A percentile compares a stretch with the other conserved stretches of the same genome.
These are phyloP conservation scores for Coelastrella sp. DNA, from an alignment of 139 green algal species.

Conservation along the genomic window DNA sequence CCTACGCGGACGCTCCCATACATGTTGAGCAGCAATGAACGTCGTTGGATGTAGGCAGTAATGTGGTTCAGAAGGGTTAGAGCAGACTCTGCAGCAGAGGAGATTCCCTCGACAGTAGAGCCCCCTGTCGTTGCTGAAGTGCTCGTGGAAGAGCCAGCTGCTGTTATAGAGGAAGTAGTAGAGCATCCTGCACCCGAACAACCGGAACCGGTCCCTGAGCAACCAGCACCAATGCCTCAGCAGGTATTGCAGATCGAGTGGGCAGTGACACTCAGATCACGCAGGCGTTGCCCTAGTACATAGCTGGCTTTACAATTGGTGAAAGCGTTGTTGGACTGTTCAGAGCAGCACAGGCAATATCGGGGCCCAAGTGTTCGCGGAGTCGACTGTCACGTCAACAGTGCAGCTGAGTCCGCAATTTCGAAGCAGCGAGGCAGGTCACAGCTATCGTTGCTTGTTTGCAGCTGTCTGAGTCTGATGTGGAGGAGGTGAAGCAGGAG, in stretches of 20 bases:
- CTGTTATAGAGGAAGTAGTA: background rate
- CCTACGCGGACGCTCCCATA: no score
- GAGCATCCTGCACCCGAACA: background rate
- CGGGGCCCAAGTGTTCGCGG: background rate
- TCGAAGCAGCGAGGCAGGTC: background rate
- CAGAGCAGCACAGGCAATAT: background rate
- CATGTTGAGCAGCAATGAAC: no score
- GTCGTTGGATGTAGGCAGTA: background rate
- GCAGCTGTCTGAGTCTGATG: conserved; percentile 50
- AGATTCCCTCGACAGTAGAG: conserved; percentile 14
- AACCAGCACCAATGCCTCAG: background rate
- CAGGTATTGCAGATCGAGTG: background rate
- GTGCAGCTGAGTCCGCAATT: background rate
- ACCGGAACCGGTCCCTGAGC: conserved; percentile 3
- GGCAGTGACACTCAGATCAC: conserved; percentile 10
- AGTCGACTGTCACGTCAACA: background rate
- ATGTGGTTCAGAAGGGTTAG: conserved; percentile 28
- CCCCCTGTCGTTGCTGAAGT: background rate
- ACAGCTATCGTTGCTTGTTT: background rate
- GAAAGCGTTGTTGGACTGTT: no score
- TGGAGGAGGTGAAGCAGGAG: conserved; percentile 71
- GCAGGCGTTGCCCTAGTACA: background rate
- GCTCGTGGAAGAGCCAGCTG: background rate
- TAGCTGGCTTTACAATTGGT: background rate
- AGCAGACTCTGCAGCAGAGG: conserved; percentile 26